Evolutionary conservation across 1,139 yeast species (phyloP).

Genomic region (Zygosaccharomyces sapae): DNA sequence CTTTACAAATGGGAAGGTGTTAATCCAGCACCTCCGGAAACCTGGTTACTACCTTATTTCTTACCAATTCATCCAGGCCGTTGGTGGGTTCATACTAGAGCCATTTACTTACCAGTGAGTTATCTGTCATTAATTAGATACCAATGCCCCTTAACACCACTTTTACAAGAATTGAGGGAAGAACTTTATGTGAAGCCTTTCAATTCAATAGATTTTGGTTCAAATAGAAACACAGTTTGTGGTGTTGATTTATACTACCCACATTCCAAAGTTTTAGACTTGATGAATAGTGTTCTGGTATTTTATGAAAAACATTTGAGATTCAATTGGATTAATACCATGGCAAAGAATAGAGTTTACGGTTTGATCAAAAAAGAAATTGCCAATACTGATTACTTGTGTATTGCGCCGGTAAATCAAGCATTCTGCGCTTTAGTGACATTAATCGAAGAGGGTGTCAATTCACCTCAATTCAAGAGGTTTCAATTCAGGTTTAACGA

Average conservation of each 20-base stretch:
- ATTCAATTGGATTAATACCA: conserved; percentile 65
- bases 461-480: conserved; percentile 56
- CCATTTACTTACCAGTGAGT: conserved; percentile 83
- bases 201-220: conserved; percentile 60
- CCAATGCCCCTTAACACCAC: conserved; percentile 58
- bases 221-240: conserved; percentile 78
- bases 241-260: conserved; percentile 94
- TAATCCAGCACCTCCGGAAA: conserved; percentile 95
- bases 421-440: conserved; percentile 78
- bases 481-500: conserved; percentile 66
- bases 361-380: conserved; percentile 71
- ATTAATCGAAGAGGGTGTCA: conserved; percentile 61
- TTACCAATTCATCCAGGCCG: conserved; percentile 88
- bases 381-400: conserved; percentile 70
- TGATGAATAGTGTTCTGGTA: conserved; percentile 57
- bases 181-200: conserved; percentile 73
- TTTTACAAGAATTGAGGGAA: conserved; percentile 58
- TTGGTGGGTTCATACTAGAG: conserved; percentile 99
- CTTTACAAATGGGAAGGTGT: conserved; percentile 94
- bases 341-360: conserved; percentile 51
- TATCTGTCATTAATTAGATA: conserved; percentile 61
- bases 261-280: conserved; percentile 64
- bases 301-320: conserved; percentile 65
- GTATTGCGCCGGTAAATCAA: conserved; percentile 92
- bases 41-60: conserved; percentile 81